phyloP scores from a whole-genome alignment of 2,329 filamentous ascomycete genomes.

The Scedosporium dehoogii region DNA sequence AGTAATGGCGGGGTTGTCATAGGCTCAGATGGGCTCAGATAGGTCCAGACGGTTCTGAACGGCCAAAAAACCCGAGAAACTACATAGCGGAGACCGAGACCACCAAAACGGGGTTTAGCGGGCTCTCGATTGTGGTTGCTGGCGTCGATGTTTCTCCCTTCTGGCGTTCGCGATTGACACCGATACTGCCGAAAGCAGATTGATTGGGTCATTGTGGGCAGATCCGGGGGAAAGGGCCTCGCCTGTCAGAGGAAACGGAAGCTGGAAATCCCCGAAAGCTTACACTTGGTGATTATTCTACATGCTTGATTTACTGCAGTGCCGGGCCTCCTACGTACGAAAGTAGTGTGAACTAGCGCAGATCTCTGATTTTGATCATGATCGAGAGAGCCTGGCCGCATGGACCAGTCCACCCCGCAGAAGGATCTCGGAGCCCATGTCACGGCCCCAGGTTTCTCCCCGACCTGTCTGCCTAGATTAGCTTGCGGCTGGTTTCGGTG shows the following conservation, averaged over 20 bases:
- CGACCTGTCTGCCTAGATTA: too few species aligned
- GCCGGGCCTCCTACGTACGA: too few species aligned
- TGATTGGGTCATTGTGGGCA: neutral
- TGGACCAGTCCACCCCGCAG: too few species aligned
- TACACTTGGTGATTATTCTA: neutral
- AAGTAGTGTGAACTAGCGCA: too few species aligned
- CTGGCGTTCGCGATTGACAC: neutral
- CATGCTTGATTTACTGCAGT: too few species aligned
- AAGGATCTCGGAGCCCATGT: too few species aligned
- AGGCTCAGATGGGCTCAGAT: constrained; percentile 12
- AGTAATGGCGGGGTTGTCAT: constrained; percentile 26
- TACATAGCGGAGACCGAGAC: constrained; percentile 2
- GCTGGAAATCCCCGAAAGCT: neutral
- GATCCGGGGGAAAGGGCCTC: neutral
- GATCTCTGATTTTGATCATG: too few species aligned
- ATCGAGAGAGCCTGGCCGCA: too few species aligned
- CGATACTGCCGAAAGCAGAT: neutral
- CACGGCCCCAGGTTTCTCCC: too few species aligned
- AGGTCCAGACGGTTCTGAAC: neutral
- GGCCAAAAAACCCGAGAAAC: too few species aligned
- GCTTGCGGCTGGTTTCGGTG: too few species aligned
- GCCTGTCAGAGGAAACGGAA: neutral
- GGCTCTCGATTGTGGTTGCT: neutral
- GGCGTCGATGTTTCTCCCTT: too few species aligned
- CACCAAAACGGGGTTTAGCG: neutral